A percentile compares a stretch with the other conserved stretches of the same genome.
These are phyloP conservation scores for Terana coerulea DNA, from an alignment of 768 basidiomycete genomes.

Conservation along the genomic window DNA sequence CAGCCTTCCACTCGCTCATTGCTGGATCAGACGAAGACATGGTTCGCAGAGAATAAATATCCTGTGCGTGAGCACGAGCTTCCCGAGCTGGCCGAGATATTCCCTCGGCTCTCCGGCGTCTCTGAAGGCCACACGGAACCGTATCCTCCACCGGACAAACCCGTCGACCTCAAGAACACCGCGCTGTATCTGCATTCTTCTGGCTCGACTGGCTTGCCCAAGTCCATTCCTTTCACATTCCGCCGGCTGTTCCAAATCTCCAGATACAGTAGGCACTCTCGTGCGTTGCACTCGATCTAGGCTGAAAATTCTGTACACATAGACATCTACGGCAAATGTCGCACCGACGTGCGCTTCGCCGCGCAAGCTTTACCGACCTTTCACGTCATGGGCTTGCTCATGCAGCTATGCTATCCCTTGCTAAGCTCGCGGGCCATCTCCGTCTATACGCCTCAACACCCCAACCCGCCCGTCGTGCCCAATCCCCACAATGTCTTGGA, in stretches of 20 bases:
- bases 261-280: slow-evolving; percentile 3
- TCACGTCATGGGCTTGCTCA: slow-evolving; percentile 27
- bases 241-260: slow-evolving; percentile 11
- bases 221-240: slow-evolving; percentile 19
- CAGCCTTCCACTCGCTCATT: slow-evolving; percentile 4
- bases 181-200: slow-evolving; percentile 18
- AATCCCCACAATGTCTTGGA: slow-evolving; percentile 7
- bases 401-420: slow-evolving; percentile 27
- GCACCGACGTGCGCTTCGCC: slow-evolving; percentile 14
- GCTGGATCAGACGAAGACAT: background rate
- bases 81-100: slow-evolving; percentile 8
- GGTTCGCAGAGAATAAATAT: background rate
- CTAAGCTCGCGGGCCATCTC: slow-evolving; percentile 1
- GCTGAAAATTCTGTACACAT: background rate
- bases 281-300: background rate
- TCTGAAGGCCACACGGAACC: slow-evolving; percentile 10
- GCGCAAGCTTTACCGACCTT: slow-evolving; percentile 28
- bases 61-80: slow-evolving; percentile 10
- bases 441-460: slow-evolving; percentile 4
- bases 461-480: slow-evolving; percentile 8
- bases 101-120: slow-evolving; percentile 6
- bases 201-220: slow-evolving; percentile 24
- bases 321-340: background rate
- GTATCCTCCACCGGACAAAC: background rate
- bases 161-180: background rate